phyloP scores from a whole-genome alignment of 306 rosid genomes.

The Sicyos baderoa region DNA sequence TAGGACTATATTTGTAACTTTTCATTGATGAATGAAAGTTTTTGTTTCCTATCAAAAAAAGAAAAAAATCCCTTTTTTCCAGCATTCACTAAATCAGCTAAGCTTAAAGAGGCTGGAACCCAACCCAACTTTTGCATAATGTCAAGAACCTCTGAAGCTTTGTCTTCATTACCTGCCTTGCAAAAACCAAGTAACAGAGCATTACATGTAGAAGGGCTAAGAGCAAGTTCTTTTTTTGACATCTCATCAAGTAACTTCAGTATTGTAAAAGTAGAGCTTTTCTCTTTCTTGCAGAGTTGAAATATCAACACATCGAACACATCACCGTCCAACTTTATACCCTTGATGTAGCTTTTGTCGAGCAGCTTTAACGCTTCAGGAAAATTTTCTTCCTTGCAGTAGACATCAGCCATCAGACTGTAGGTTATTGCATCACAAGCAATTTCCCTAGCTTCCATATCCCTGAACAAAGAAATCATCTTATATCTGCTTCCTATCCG shows the following conservation, averaged over 20 bases:
- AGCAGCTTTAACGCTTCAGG: slow-evolving; percentile 26
- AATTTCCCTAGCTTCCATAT: slow-evolving; percentile 32
- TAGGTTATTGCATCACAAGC: slow-evolving; percentile 27
- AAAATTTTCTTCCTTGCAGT: slow-evolving; percentile 32
- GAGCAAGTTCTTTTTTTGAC: slow-evolving; percentile 25
- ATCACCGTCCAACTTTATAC: slow-evolving; percentile 15
- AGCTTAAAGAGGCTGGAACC: slow-evolving; percentile 27
- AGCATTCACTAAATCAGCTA: slow-evolving; percentile 25
- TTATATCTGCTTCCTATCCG: slow-evolving; percentile 23
- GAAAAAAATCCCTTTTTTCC: too few species aligned
- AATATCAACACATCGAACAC: slow-evolving; percentile 21
- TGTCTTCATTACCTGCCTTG: slow-evolving; percentile 22
- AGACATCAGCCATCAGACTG: slow-evolving; percentile 26
- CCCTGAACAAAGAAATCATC: slow-evolving; percentile 31
- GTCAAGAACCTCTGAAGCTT: slow-evolving; percentile 31
- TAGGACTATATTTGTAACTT: too few species aligned
- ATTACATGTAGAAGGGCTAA: slow-evolving; percentile 23
- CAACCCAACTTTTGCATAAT: slow-evolving; percentile 31
- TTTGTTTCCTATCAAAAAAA: too few species aligned
- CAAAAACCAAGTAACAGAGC: slow-evolving; percentile 27
- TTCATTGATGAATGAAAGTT: too few species aligned
- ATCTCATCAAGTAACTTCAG: slow-evolving; percentile 29
- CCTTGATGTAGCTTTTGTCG: slow-evolving; percentile 28
- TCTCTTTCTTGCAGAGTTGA: slow-evolving; percentile 25
- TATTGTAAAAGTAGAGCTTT: not conserved